phyloP scores from a whole-genome alignment of 495 filamentous ascomycete species.

The Barbatosphaeria neglecta region DNA sequence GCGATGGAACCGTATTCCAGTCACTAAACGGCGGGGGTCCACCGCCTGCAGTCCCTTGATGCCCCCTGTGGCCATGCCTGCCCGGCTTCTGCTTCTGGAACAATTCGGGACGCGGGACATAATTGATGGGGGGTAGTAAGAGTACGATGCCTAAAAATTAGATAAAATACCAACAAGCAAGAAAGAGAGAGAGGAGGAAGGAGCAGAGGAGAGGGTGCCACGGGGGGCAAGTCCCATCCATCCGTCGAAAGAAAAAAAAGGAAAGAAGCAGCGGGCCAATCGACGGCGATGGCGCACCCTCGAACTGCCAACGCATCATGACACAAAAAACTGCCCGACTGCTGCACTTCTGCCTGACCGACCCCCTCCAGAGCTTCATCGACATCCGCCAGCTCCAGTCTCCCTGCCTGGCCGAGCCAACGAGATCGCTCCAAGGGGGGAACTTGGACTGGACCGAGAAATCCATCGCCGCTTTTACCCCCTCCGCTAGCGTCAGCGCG shows the following conservation, averaged over 20 bases:
- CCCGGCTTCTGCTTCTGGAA: no score
- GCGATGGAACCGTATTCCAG: no score
- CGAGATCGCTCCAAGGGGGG: conserved; percentile 9
- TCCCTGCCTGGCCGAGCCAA: conserved; percentile 15
- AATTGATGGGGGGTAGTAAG: background rate
- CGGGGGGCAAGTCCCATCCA: no score
- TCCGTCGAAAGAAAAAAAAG: background rate
- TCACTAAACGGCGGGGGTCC: no score
- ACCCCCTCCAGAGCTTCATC: conserved; percentile 26
- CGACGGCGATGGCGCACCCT: background rate
- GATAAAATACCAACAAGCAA: no score
- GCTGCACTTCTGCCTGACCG: conserved; percentile 43
- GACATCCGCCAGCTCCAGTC: conserved; percentile 10
- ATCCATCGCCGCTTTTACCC: conserved; percentile 31
- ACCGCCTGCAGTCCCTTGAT: no score
- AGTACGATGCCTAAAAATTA: background rate
- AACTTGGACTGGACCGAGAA: conserved; percentile 4
- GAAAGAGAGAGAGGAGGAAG: background rate
- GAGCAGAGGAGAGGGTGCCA: no score
- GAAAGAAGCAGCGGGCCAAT: background rate
- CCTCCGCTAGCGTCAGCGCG: conserved; percentile 29
- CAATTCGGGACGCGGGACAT: no score
- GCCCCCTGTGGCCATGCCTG: no score
- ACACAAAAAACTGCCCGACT: conserved; percentile 35
- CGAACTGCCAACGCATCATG: conserved; percentile 4